Percentiles rank a stretch among this genome's conserved stretches.
Evolutionary conservation across 2,329 filamentous ascomycete species (phyloP).

Genomic region (Huntiella moniliformis): DNA sequence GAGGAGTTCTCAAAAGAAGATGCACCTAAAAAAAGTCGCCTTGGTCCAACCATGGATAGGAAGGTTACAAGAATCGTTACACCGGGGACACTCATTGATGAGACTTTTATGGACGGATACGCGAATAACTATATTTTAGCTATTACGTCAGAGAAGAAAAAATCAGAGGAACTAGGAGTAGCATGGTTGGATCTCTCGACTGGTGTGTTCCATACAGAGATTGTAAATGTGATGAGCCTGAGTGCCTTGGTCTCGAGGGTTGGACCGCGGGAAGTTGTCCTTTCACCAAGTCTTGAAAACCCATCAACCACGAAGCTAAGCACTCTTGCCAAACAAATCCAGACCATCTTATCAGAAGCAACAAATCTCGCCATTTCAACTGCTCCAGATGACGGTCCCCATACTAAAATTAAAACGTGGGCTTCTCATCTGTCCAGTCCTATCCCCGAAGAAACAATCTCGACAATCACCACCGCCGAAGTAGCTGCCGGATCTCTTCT

Average conservation of each 20-base stretch:
- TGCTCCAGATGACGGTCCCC: neutral
- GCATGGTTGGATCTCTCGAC: slow-evolving; percentile 94
- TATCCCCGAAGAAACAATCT: too few relatives aligned
- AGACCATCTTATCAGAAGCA: neutral
- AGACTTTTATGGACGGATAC: slow-evolving; percentile 89
- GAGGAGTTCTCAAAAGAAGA: slow-evolving; percentile 63
- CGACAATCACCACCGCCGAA: slow-evolving; percentile 26
- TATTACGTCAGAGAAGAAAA: slow-evolving; percentile 36
- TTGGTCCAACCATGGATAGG: slow-evolving; percentile 22
- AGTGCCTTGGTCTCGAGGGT: slow-evolving; percentile 71
- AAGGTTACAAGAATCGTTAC: slow-evolving; percentile 76
- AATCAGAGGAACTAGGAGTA: slow-evolving; percentile 38
- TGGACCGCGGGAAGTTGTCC: slow-evolving; percentile 64
- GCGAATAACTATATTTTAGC: slow-evolving; percentile 85
- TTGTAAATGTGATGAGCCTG: slow-evolving; percentile 48
- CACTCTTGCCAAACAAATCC: slow-evolving; percentile 21
- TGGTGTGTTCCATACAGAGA: slow-evolving; percentile 79
- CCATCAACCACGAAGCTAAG: slow-evolving; percentile 28
- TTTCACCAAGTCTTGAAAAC: slow-evolving; percentile 19
- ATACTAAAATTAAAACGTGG: neutral
- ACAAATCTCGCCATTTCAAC: neutral
- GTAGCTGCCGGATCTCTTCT: slow-evolving; percentile 59
- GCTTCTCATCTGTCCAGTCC: neutral
- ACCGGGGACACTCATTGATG: slow-evolving; percentile 87
- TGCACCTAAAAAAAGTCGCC: slow-evolving; percentile 17